phyloP scores from a whole-genome alignment of 2,329 filamentous ascomycete genomes.

The Aureobasidium sp. region DNA sequence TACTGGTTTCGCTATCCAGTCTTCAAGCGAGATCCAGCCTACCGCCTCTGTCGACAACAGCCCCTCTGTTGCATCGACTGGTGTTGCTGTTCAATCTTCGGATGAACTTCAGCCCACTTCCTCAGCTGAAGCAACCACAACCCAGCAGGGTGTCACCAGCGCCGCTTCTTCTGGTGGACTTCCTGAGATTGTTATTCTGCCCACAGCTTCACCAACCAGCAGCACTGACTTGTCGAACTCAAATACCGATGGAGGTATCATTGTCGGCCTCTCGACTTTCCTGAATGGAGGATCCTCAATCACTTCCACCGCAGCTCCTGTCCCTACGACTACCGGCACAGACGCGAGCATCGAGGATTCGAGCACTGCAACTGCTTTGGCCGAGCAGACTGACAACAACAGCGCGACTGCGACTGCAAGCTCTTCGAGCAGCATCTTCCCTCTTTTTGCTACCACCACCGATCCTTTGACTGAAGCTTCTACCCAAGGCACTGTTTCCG shows the following conservation, averaged over 20 bases:
- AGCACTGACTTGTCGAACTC: conserved; percentile 10
- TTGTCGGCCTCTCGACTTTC: conserved; percentile 30
- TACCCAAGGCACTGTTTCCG: not conserved
- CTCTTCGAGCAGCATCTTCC: not conserved
- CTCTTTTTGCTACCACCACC: conserved; percentile 1
- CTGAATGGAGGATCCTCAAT: conserved; percentile 20
- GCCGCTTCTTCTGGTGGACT: conserved; percentile 19
- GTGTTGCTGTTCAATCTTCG: not conserved
- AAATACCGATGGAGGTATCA: conserved; percentile 23
- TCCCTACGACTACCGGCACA: not conserved
- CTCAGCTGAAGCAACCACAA: not conserved
- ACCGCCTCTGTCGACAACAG: not conserved
- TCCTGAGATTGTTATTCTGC: conserved; percentile 23
- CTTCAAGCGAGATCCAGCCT: not conserved
- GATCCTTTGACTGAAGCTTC: not conserved
- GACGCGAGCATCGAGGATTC: not conserved
- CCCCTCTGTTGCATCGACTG: conserved; percentile 1
- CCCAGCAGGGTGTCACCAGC: not conserved
- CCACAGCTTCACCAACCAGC: conserved; percentile 18
- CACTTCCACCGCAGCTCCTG: conserved; percentile 12
- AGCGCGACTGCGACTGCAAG: not conserved
- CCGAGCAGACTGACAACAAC: not conserved
- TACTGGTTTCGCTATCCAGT: not conserved
- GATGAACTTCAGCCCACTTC: conserved; percentile 4
- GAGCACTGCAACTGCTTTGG: not conserved